Evolutionary conservation across 78 protist species (phyloP).

Genomic region (Polysphondylium violaceum): DNA sequence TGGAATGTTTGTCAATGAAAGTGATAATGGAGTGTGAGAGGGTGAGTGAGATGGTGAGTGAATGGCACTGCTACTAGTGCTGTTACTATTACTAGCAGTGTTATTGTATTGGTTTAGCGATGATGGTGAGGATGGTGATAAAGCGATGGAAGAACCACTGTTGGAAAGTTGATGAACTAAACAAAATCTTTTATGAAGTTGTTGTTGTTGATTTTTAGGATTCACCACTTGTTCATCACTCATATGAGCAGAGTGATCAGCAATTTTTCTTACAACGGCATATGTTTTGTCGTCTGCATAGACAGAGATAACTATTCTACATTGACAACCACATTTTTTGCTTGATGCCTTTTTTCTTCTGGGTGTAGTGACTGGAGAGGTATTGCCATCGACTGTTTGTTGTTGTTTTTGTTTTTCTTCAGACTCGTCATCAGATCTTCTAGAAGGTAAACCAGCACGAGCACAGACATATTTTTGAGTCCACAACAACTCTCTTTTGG

Average conservation of each 20-base stretch:
- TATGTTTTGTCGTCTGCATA: slow-evolving; percentile 63
- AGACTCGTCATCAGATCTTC: not conserved
- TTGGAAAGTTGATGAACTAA: slow-evolving; percentile 3
- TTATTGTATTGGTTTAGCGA: slow-evolving; percentile 8
- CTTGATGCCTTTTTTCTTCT: slow-evolving; percentile 9
- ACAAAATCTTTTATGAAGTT: not conserved
- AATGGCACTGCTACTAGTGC: not conserved
- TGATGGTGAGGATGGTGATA: too few relatives aligned
- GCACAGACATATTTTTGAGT: slow-evolving; percentile 74
- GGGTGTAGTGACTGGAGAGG: not conserved
- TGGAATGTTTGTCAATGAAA: not conserved
- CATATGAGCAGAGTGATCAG: slow-evolving; percentile 71
- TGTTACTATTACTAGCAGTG: not conserved
- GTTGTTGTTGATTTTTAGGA: not conserved
- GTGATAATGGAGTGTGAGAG: not conserved
- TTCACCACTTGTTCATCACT: slow-evolving; percentile 16
- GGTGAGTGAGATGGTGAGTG: not conserved
- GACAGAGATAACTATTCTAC: slow-evolving; percentile 58
- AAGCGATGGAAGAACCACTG: not conserved
- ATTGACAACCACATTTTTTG: slow-evolving; percentile 70
- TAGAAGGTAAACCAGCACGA: slow-evolving; percentile 34
- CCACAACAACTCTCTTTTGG: slow-evolving; percentile 67
- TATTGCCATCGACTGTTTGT: not conserved
- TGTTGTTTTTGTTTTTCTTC: not conserved
- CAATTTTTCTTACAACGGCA: slow-evolving; percentile 57